Percentiles rank a stretch among this genome's conserved stretches.
Evolutionary conservation across 352 stramenopile genomes (phyloP).

Genomic region (Phytophthora litchii): DNA sequence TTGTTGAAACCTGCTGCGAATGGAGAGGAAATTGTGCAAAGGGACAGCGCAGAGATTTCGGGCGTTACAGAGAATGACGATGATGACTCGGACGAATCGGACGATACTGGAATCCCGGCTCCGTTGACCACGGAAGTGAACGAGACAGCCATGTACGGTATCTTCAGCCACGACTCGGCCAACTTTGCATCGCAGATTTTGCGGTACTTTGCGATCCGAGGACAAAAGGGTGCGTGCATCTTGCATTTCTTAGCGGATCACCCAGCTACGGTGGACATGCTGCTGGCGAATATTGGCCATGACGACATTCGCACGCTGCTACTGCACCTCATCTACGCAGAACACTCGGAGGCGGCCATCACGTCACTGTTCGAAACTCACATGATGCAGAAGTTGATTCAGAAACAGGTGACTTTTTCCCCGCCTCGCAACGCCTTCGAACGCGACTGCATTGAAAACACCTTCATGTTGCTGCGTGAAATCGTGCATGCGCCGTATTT

Average conservation of each 20-base stretch:
- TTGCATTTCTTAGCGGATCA: slow-evolving; percentile 70
- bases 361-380: slow-evolving; percentile 70
- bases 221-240: slow-evolving; percentile 80
- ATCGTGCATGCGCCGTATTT: slow-evolving; percentile 87
- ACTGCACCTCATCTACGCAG: slow-evolving; percentile 83
- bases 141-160: slow-evolving; percentile 56
- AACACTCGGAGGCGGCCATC: slow-evolving; percentile 82
- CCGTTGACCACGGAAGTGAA: slow-evolving; percentile 45
- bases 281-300: slow-evolving; percentile 82
- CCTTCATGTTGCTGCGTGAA: slow-evolving; percentile 76
- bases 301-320: slow-evolving; percentile 82
- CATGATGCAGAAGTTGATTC: slow-evolving; percentile 78
- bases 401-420: slow-evolving; percentile 76
- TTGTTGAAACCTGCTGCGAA: slow-evolving; percentile 7
- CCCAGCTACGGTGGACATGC: slow-evolving; percentile 63
- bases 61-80: slow-evolving; percentile 32
- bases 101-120: slow-evolving; percentile 43
- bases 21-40: background rate
- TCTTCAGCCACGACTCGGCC: slow-evolving; percentile 79
- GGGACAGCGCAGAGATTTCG: slow-evolving; percentile 31
- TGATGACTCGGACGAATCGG: slow-evolving; percentile 43
- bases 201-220: slow-evolving; percentile 80
- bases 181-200: slow-evolving; percentile 85
- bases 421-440: slow-evolving; percentile 76
- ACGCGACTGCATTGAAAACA: slow-evolving; percentile 83